Evolutionary conservation across 257 asterid species (phyloP).

Genomic region (Nicotiana knightiana): DNA sequence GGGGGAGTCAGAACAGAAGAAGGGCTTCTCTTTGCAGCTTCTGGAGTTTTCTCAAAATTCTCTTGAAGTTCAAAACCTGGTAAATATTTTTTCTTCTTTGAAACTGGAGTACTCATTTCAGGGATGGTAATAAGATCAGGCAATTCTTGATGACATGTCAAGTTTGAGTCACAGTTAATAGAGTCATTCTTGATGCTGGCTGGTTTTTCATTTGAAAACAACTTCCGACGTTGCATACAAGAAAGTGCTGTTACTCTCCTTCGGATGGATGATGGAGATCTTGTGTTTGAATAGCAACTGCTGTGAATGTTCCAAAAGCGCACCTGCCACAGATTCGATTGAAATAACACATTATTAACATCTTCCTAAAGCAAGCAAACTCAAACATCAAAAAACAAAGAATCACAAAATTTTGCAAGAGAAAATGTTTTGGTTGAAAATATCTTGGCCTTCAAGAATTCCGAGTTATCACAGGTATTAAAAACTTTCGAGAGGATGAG

Average conservation of each 20-base stretch:
- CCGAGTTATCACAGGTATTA: background rate
- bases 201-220: constrained; percentile 46
- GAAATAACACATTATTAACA: background rate
- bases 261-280: constrained; percentile 78
- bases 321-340: constrained; percentile 36
- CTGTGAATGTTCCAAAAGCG: constrained; percentile 68
- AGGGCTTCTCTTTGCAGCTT: constrained; percentile 61
- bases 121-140: constrained; percentile 24
- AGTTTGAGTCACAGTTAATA: constrained; percentile 5
- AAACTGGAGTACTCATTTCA: constrained; percentile 61
- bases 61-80: constrained; percentile 34
- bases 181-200: constrained; percentile 19
- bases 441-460: background rate
- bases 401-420: background rate
- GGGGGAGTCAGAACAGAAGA: constrained; percentile 85
- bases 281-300: constrained; percentile 64
- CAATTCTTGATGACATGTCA: constrained; percentile 11
- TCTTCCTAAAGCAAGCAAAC: background rate
- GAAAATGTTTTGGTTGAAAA: background rate
- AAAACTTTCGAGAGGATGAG: background rate
- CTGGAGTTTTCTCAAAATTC: constrained; percentile 46
- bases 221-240: constrained; percentile 43
- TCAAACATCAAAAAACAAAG: background rate
- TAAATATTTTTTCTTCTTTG: constrained; percentile 42
- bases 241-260: constrained; percentile 70